Evolutionary conservation across 1,284 basidiomycete species (phyloP), one percentile per base, ranked within the genome.

Genomic region (Melampsora americana): DNA sequence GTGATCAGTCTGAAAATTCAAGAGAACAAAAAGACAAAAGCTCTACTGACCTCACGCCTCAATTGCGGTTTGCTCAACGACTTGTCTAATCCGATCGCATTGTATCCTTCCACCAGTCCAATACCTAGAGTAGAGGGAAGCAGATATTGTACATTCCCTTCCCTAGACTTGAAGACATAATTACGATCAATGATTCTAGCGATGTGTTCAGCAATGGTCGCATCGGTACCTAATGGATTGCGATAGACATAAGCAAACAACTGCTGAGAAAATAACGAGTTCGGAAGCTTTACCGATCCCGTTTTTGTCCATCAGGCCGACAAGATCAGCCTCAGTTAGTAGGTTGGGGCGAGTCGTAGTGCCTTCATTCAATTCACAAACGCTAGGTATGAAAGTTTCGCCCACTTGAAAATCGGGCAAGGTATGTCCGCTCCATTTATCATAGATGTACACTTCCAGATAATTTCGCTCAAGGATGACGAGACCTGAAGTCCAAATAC

Each of bases 171-270:
- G 77, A 92, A 87, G 32, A 97, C 95, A 81, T 99, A 99, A 79
- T 91, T 89, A n/a, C 96, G 88, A 77, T 95, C 90, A 78, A 98
- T 88, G 80, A 99, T 91, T 26, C 91, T 98, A 77, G 93, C 87
- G 77, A 99, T 99, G 82, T 99, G 96, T 80, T 95, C 92, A 0
- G 96, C 96, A 80, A 99, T 99, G 0, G 95, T 99, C 0, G 95
- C 96, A 83, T 99, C 95, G 39, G 95, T 99, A 1, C 93, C 92
- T 95, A 78, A 53, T 26, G 26, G 30, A 14, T 53, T 35, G 48
- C 2, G 64, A 56, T 11, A 32, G 4, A 42, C 39, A 42, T 42
- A 11, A 42, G 39, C 39, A 42, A 42, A 9, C 32, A 56, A 56
- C 23, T n/a, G 62, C 12, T 20, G n/a, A 56, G 39, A 66, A 23